phyloP scores from a whole-genome alignment of 352 stramenopile genomes.

The Pythium catenulatum region DNA sequence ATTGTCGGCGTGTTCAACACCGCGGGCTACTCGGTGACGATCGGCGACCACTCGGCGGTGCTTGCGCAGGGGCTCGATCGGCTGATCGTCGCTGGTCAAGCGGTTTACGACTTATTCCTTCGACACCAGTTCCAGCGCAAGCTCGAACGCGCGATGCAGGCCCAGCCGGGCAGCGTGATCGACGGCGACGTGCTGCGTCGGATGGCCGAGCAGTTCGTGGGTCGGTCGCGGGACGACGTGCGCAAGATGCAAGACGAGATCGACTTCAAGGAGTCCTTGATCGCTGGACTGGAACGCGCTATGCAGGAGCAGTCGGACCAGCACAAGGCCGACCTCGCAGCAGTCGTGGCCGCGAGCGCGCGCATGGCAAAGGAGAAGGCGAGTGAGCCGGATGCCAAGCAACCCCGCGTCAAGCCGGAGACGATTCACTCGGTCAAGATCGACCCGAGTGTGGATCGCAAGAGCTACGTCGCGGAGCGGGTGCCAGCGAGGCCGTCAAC shows the following conservation, averaged over 20 bases:
- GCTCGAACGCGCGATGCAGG: not conserved
- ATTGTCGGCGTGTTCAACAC: conserved; percentile 44
- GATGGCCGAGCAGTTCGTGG: conserved; percentile 4
- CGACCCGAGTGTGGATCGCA: not conserved
- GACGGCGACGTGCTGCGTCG: not conserved
- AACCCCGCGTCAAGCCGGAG: too few relatives aligned
- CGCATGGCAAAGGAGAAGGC: too few relatives aligned
- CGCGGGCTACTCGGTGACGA: not conserved
- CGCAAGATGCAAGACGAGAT: not conserved
- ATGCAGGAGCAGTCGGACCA: not conserved
- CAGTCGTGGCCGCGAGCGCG: not conserved
- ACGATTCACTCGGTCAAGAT: too few relatives aligned
- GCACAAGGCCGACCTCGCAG: not conserved
- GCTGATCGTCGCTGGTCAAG: not conserved
- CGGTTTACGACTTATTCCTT: conserved; percentile 9
- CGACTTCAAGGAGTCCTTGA: not conserved
- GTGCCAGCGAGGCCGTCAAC: not conserved
- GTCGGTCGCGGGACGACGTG: not conserved
- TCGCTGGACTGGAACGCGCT: too few relatives aligned
- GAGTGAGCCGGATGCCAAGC: too few relatives aligned
- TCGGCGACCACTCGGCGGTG: not conserved
- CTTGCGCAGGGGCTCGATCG: not conserved
- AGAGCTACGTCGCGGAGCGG: not conserved
- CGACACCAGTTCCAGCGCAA: conserved; percentile 6
- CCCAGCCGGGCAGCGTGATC: not conserved